phyloP scores from a whole-genome alignment of 805 yeast species.

The Zygosaccharomyces kombuchaensis region DNA sequence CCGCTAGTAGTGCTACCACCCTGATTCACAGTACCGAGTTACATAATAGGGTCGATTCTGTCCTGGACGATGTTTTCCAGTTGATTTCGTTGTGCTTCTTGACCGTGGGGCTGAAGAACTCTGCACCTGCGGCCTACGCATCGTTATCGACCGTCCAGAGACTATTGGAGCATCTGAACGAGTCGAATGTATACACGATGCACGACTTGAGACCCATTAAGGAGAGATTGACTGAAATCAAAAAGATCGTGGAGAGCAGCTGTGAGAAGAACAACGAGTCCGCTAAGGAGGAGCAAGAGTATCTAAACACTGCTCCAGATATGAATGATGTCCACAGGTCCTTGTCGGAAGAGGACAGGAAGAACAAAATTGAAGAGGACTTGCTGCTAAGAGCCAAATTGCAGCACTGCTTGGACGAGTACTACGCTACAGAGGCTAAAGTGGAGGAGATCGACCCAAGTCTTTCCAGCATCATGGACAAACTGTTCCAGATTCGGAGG shows the following conservation, averaged over 20 bases:
- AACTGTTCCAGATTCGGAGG: conserved; percentile 60
- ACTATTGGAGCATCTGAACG: conserved; percentile 75
- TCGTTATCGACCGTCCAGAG: conserved; percentile 83
- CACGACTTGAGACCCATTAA: conserved; percentile 79
- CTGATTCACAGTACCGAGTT: conserved; percentile 27
- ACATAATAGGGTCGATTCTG: conserved; percentile 56
- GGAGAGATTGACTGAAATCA: conserved; percentile 66
- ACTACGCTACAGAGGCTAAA: conserved; percentile 51
- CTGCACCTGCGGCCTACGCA: conserved; percentile 93
- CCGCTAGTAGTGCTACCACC: conserved; percentile 23
- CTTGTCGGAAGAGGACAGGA: conserved; percentile 30
- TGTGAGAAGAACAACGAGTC: conserved; percentile 23
- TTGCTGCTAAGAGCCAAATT: conserved; percentile 61
- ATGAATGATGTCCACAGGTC: conserved; percentile 19
- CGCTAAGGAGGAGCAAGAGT: conserved; percentile 14
- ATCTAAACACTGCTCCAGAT: conserved; percentile 1
- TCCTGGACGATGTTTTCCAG: conserved; percentile 87
- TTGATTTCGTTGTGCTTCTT: conserved; percentile 78
- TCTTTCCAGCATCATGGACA: conserved; percentile 49
- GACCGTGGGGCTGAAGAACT: conserved; percentile 84
- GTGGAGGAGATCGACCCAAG: conserved; percentile 50
- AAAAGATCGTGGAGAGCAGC: conserved; percentile 50
- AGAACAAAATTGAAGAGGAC: conserved; percentile 53
- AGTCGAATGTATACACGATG: conserved; percentile 74
- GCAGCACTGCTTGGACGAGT: conserved; percentile 55